Conservation (phyloP, 345 rosid genomes). For the Streptanthus diversifolius region DNA sequence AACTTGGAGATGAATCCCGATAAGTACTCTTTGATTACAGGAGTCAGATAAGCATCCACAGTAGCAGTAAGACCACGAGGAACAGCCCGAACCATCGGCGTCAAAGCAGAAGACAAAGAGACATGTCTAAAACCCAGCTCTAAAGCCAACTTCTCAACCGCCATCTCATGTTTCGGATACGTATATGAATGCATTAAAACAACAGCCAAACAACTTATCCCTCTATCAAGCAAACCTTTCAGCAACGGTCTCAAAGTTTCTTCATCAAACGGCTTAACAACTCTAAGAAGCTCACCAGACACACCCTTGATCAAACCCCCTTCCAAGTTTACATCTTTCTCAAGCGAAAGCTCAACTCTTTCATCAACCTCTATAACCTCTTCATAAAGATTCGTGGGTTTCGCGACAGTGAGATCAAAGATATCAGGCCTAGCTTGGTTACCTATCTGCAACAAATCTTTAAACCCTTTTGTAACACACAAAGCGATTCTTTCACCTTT, state of each 20-base stretch:
- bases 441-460: constrained; percentile 91
- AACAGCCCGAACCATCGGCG: constrained; percentile 96
- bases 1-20: constrained; percentile 88
- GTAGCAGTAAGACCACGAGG: constrained; percentile 96
- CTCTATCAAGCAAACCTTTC: constrained; percentile 61
- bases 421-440: constrained; percentile 90
- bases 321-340: constrained; percentile 28
- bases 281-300: constrained; percentile 83
- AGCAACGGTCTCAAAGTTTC: constrained; percentile 55
- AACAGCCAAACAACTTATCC: constrained; percentile 87
- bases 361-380: constrained; percentile 86
- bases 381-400: constrained; percentile 83
- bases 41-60: constrained; percentile 94
- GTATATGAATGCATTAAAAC: constrained; percentile 93
- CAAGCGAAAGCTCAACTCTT: constrained; percentile 73
- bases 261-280: constrained; percentile 65
- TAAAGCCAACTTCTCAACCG: constrained; percentile 70
- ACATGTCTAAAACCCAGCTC: constrained; percentile 87
- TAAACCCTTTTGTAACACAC: constrained; percentile 82
- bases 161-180: constrained; percentile 77
- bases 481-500: constrained; percentile 90
- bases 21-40: constrained; percentile 85
- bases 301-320: constrained; percentile 54
- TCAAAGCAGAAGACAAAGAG: constrained; percentile 85
- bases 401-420: constrained; percentile 76